phyloP scores from a whole-genome alignment of 192 early-diverging fungal species.

The Linnemannia elongata region DNA sequence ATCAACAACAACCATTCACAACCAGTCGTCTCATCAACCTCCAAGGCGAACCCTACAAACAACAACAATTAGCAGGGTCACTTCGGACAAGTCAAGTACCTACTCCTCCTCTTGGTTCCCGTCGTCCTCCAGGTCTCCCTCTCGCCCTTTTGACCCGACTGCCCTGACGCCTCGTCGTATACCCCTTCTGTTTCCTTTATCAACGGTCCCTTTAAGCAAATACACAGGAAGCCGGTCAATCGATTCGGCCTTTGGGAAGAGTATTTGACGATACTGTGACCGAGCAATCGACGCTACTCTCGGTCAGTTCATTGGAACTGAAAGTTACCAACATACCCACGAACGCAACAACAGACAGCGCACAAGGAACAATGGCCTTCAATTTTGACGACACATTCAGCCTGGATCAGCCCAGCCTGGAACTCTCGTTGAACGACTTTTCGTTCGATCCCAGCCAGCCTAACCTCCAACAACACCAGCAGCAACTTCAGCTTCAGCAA shows the following conservation, averaged over 20 bases:
- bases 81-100: not conserved
- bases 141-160: not conserved
- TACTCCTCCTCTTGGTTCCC: not conserved
- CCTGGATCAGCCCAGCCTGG: constrained; percentile 38
- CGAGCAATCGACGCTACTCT: not conserved
- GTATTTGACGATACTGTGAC: not conserved
- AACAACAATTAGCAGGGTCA: not conserved
- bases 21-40: not conserved
- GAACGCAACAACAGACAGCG: not conserved
- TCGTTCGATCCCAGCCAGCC: constrained; percentile 38
- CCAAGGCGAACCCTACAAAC: not conserved
- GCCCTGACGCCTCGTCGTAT: not conserved
- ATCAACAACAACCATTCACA: not conserved
- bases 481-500: constrained; percentile 18
- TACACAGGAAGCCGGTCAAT: not conserved
- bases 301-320: not conserved
- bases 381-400: constrained; percentile 37
- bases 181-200: not conserved
- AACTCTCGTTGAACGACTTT: constrained; percentile 41
- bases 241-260: not conserved
- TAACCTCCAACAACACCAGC: constrained; percentile 24
- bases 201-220: not conserved
- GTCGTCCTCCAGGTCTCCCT: not conserved
- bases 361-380: constrained; percentile 16
- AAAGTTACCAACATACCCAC: not conserved